Percentiles rank a stretch among this genome's conserved stretches.
These are phyloP conservation scores for Phytophthora podocarpi DNA, from an alignment of 352 stramenopile genomes.

Conservation along the genomic window DNA sequence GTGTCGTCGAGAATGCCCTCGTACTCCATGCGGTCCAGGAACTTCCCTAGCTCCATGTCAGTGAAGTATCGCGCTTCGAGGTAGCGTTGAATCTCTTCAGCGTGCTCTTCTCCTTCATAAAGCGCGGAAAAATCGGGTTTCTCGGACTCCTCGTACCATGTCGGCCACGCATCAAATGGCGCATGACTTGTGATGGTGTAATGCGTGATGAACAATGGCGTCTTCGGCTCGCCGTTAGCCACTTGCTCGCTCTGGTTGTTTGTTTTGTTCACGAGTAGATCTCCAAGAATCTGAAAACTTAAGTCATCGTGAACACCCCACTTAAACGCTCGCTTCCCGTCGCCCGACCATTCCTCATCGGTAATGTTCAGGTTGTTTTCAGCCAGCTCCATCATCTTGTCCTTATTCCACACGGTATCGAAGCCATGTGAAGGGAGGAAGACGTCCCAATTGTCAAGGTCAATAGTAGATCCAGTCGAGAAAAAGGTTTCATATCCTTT, in stretches of 20 bases:
- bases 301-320: slow-evolving; percentile 66
- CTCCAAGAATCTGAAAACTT: slow-evolving; percentile 46
- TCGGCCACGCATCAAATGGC: slow-evolving; percentile 35
- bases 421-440: slow-evolving; percentile 63
- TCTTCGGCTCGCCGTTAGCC: slow-evolving; percentile 24
- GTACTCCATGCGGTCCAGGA: slow-evolving; percentile 50
- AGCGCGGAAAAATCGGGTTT: slow-evolving; percentile 60
- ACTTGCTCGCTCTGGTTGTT: slow-evolving; percentile 29
- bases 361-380: slow-evolving; percentile 40
- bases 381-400: slow-evolving; percentile 42
- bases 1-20: slow-evolving; percentile 58
- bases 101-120: slow-evolving; percentile 42
- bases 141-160: slow-evolving; percentile 46
- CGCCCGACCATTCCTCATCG: slow-evolving; percentile 32
- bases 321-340: slow-evolving; percentile 8
- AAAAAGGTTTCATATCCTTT: slow-evolving; percentile 63
- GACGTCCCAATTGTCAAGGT: slow-evolving; percentile 51
- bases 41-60: slow-evolving; percentile 57
- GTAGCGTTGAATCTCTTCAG: slow-evolving; percentile 44
- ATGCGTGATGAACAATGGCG: slow-evolving; percentile 57
- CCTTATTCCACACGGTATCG: slow-evolving; percentile 41
- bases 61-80: slow-evolving; percentile 62
- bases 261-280: slow-evolving; percentile 54
- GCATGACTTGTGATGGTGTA: slow-evolving; percentile 66
- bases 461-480: slow-evolving; percentile 42